Conservation (phyloP, 2,329 filamentous ascomycete species). For the Paradendryphiella salina region DNA sequence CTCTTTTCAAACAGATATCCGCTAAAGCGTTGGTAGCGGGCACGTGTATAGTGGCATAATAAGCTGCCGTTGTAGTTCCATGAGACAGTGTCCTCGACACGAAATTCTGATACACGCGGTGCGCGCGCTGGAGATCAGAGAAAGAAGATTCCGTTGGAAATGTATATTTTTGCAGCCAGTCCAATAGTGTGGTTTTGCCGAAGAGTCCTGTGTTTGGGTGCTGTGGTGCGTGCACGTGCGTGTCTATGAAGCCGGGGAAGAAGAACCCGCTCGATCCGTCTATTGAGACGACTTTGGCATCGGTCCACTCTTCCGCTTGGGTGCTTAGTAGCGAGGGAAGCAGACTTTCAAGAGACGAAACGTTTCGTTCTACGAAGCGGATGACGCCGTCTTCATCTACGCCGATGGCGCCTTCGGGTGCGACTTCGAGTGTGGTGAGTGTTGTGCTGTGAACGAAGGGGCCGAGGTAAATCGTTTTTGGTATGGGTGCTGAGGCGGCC, state of each 20-base stretch:
- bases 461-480: constrained; percentile 58
- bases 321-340: constrained; percentile 14
- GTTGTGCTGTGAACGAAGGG: constrained; percentile 63
- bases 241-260: constrained; percentile 87
- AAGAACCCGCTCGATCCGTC: constrained; percentile 68
- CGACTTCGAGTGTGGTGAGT: constrained; percentile 55
- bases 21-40: constrained; percentile 88
- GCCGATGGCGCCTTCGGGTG: constrained; percentile 52
- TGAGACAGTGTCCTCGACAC: constrained; percentile 80
- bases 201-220: constrained; percentile 95
- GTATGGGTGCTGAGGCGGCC: constrained; percentile 36
- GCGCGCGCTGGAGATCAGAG: constrained; percentile 61
- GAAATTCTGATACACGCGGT: constrained; percentile 73
- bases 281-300: constrained; percentile 46
- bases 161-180: constrained; percentile 93
- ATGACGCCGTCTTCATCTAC: constrained; percentile 59
- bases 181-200: constrained; percentile 86
- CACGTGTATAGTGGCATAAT: constrained; percentile 89
- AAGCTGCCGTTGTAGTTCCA: constrained; percentile 92
- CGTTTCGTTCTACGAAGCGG: constrained; percentile 50
- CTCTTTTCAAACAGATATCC: constrained; percentile 74
- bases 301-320: constrained; percentile 43
- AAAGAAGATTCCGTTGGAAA: constrained; percentile 89
- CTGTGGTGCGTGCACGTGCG: constrained; percentile 92
- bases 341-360: constrained; percentile 22